Base-by-base conservation (phyloP, 2,329 filamentous ascomycete species). In the Proliferodiscus dingleyae region DNA sequence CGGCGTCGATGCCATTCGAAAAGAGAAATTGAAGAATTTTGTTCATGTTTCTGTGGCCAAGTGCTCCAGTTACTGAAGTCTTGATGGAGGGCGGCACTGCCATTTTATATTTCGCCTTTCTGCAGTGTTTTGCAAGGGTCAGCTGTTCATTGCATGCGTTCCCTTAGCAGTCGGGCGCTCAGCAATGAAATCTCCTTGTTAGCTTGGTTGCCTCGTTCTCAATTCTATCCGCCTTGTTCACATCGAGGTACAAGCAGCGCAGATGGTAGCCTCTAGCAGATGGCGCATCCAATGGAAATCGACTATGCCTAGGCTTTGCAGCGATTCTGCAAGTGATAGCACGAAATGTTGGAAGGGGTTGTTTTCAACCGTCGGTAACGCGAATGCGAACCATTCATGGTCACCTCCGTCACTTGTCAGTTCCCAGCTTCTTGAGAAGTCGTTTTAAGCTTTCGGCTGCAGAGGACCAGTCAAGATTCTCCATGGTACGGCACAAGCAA, bases 151-250 rank as follows among this genome's bases (percentile, higher is more conserved):
- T 52, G 43, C 49, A 56, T 46, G 43, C 28, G 43, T 38, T 32
- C 29, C 19, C 26, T 45, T 26, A 47, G 23, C 33, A 50, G 36
- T 49, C 41, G 51, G 45, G 50, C 47, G 47, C 46, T 24, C 30
- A 37, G 33, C 28, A 16, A 48, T 37, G 26, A 37, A 33, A 24
- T 37, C 32, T 44, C 29, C 22, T 23, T 15, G 38, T 47, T 56
- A 56, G 53, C 46, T 43, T 47, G 48, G 48, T 57, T 52, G 53
- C 55, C 55, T 57, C 49, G 52, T 57, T 52, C 45, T 45, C 30
- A 39, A 37, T 33, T 33, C 19, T 33, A 45, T 37, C 49, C 45
- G 46, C 46, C 46, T 53, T 47, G 44, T 42, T 43, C 41, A 30
- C 41, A 42, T 43, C 26, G 45, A 52, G 47, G 26, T 28, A 45